These are phyloP conservation scores for Wickerhamiella kazuoi DNA, from an alignment of 805 yeast genomes.

Conservation along the genomic window DNA sequence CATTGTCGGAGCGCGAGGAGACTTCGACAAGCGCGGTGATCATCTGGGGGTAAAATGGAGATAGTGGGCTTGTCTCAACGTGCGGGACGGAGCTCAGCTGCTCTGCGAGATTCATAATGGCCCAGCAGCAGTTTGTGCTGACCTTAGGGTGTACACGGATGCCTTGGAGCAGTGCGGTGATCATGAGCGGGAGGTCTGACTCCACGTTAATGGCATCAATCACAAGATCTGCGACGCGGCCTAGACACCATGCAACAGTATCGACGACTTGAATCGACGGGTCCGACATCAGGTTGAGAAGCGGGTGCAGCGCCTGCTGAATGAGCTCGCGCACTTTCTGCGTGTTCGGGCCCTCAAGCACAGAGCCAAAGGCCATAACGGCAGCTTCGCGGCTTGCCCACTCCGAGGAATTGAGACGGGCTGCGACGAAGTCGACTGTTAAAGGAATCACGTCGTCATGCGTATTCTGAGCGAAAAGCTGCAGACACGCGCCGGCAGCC, in stretches of 20 bases:
- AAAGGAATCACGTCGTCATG: constrained; percentile 76
- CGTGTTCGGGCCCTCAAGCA: constrained; percentile 82
- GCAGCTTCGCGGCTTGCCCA: constrained; percentile 96
- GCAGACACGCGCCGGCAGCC: constrained; percentile 98
- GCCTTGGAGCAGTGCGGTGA: constrained; percentile 63
- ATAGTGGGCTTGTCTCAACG: constrained; percentile 39
- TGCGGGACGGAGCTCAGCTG: constrained; percentile 37
- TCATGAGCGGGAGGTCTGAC: constrained; percentile 47
- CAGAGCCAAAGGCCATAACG: constrained; percentile 97
- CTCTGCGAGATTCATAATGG: constrained; percentile 78
- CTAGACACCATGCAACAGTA: constrained; percentile 96
- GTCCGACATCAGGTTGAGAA: constrained; percentile 58
- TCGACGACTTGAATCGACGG: constrained; percentile 73
- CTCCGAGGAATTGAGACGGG: constrained; percentile 37
- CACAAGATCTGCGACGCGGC: constrained; percentile 80
- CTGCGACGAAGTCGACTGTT: constrained; percentile 66
- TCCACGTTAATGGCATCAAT: constrained; percentile 56
- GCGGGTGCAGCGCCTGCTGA: constrained; percentile 68
- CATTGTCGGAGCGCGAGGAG: constrained; percentile 62
- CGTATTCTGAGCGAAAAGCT: constrained; percentile 79
- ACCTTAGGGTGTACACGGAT: constrained; percentile 83
- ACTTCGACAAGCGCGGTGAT: constrained; percentile 55
- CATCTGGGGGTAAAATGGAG: constrained; percentile 52
- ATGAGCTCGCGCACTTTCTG: constrained; percentile 49
- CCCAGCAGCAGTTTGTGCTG: constrained; percentile 95